These are phyloP conservation scores for Mucuna pruriens DNA, from an alignment of 306 rosid genomes.

Conservation along the genomic window DNA sequence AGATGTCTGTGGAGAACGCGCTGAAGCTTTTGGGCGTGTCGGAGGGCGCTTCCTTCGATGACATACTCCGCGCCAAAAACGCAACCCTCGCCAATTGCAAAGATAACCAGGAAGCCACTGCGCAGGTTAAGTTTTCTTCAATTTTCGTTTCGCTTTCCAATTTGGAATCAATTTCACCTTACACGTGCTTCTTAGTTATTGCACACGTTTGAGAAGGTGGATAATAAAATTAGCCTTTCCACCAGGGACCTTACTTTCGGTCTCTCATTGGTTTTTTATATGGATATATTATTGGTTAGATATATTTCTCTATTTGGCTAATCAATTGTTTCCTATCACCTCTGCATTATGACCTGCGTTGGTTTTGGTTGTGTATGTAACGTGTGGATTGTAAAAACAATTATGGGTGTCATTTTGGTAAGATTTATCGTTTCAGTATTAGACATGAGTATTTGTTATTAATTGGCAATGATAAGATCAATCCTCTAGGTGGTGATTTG, in stretches of 20 bases:
- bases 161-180: slow-evolving; percentile 2
- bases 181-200: not conserved
- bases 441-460: not conserved
- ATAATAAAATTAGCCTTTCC: not conserved
- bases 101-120: slow-evolving; percentile 73
- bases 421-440: not conserved
- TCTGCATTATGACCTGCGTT: not conserved
- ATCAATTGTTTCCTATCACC: not conserved
- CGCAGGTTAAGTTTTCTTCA: slow-evolving; percentile 55
- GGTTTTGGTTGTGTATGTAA: slow-evolving; percentile 1
- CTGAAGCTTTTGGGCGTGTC: slow-evolving; percentile 91
- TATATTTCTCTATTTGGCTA: not conserved
- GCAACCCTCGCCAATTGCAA: slow-evolving; percentile 72
- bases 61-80: slow-evolving; percentile 93
- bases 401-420: not conserved
- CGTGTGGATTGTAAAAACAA: not conserved
- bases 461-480: not conserved
- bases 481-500: slow-evolving; percentile 4
- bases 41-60: slow-evolving; percentile 89
- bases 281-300: not conserved
- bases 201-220: not conserved
- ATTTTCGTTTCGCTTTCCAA: not conserved
- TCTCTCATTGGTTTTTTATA: no score
- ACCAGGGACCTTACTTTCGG: not conserved
- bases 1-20: slow-evolving; percentile 94